Base-by-base conservation (phyloP, 768 basidiomycete species). In the Boletus rex-veris region DNA sequence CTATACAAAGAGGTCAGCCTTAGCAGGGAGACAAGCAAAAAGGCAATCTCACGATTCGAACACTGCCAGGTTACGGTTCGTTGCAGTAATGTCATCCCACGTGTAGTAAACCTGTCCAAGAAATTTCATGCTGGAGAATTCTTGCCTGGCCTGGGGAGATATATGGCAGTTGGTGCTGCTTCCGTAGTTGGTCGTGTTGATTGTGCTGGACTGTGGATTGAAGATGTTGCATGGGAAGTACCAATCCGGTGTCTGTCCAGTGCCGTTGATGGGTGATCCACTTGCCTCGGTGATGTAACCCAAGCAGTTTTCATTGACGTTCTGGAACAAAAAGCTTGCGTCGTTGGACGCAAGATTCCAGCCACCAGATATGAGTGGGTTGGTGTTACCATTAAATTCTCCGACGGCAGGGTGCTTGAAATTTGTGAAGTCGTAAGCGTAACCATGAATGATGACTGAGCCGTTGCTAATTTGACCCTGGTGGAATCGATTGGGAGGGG, bases 171-270 rank as follows among this genome's bases (percentile, higher is more conserved):
- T 85, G 16, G 81, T 84, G 31, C 72, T 70, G 7, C 69, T 60
- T 31, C 81, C 83, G 62, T 93, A 93, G 33, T 76, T 80, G 1
- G 90, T 89, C 26, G 79, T 57, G 68, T 98, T 95, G 4, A 57
- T 74, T 73, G 11, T 68, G 82, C 6, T 86, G 84, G 58, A 77
- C 77, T 95, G 94, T n/a, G 69, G 70, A 60, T 83, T 80, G 74
- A 78, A 88, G 42, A 96, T 73, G 65, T 99, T 98, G 78, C 97
- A 99, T 2, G 97, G 97, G 73, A 98, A 97, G 70, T 98, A 98
- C 95, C 95, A 98, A 57, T 91, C 89, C 63, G 93, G 71, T 44
- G 75, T 66, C 46, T 75, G 72, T 31, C 83, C 83, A 7, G 67
- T 79, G 33, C 82, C 81, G 4, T 82, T 76, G 63, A 98, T 96